Conservation (phyloP, 331 rosid genomes). For the Malus hybrid region DNA sequence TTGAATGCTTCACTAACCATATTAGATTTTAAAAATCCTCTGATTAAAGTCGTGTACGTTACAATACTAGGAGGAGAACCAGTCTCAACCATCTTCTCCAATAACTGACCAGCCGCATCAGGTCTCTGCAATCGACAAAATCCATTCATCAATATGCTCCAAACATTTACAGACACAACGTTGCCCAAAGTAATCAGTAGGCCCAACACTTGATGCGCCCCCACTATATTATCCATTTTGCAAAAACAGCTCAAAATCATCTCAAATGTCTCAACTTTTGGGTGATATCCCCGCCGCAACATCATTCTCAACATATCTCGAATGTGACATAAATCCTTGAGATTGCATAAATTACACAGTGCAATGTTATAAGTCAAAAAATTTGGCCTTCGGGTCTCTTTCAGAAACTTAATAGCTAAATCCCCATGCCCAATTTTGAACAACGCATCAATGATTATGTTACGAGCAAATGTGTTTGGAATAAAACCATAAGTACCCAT, state of each 20-base stretch:
- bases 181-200: slow-evolving; percentile 42
- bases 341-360: slow-evolving; percentile 37
- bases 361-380: slow-evolving; percentile 51
- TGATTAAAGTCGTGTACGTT: slow-evolving; percentile 48
- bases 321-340: slow-evolving; percentile 23
- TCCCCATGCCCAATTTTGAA: slow-evolving; percentile 35
- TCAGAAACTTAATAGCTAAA: slow-evolving; percentile 33
- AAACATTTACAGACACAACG: slow-evolving; percentile 30
- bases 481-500: slow-evolving; percentile 37
- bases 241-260: slow-evolving; percentile 46
- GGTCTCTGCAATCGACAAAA: slow-evolving; percentile 29
- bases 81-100: slow-evolving; percentile 36
- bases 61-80: slow-evolving; percentile 54
- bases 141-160: slow-evolving; percentile 53
- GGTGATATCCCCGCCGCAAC: slow-evolving; percentile 40
- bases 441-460: slow-evolving; percentile 47
- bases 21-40: slow-evolving; percentile 44
- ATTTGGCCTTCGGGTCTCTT: slow-evolving; percentile 35
- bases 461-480: slow-evolving; percentile 45
- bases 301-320: slow-evolving; percentile 24
- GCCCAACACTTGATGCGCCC: slow-evolving; percentile 50
- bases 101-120: slow-evolving; percentile 28
- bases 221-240: slow-evolving; percentile 30
- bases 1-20: slow-evolving; percentile 35
- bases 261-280: slow-evolving; percentile 35